These are phyloP conservation scores for Phyllosticta citriasiana DNA, from an alignment of 2,329 filamentous ascomycete genomes.

Conservation along the genomic window DNA sequence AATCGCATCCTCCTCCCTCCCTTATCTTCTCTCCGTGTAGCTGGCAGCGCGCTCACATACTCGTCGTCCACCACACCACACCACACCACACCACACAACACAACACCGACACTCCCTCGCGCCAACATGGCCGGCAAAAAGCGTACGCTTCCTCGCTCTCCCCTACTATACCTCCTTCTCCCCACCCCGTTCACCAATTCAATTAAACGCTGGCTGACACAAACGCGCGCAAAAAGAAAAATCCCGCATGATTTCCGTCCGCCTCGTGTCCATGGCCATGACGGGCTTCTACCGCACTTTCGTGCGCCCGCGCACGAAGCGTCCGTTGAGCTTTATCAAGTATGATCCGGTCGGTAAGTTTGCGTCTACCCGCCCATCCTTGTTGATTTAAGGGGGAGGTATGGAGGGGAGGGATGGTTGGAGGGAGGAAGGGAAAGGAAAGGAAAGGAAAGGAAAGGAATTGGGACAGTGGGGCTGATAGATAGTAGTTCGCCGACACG, in stretches of 20 bases:
- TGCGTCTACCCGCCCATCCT: neutral
- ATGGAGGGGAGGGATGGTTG: neutral
- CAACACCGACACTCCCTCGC: neutral
- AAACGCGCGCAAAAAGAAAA: slow-evolving; percentile 37
- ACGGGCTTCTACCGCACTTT: slow-evolving; percentile 96
- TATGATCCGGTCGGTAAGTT: slow-evolving; percentile 87
- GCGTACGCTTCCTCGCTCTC: neutral
- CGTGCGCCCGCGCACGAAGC: slow-evolving; percentile 66
- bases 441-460: neutral
- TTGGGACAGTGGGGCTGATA: neutral
- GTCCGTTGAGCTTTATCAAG: slow-evolving; percentile 94
- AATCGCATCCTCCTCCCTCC: neutral
- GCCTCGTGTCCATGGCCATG: slow-evolving; percentile 96
- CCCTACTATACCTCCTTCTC: neutral
- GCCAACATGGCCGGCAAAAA: neutral
- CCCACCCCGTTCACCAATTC: neutral
- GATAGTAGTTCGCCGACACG: slow-evolving; percentile 73
- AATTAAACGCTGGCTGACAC: neutral
- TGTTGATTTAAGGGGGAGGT: neutral
- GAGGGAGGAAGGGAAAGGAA: neutral
- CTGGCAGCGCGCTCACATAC: too few species aligned
- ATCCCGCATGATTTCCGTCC: slow-evolving; percentile 84
- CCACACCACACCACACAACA: neutral
- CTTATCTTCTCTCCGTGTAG: neutral
- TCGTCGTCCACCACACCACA: too few species aligned